Conservation (phyloP, 139 green algal species). For the Zygnema cylindricum region DNA sequence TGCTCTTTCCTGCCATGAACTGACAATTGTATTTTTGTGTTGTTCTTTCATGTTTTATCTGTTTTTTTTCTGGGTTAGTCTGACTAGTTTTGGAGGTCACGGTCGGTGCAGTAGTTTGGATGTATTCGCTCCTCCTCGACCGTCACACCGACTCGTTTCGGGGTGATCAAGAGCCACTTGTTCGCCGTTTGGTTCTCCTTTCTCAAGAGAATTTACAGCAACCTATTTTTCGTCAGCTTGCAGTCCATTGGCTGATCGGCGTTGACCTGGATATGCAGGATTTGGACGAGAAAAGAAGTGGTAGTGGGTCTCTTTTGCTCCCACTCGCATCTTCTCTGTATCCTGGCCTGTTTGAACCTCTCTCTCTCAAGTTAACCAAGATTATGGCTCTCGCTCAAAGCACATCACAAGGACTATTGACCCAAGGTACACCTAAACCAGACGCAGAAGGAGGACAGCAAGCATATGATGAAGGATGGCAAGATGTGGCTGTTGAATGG, state of each 20-base stretch:
- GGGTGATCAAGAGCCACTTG: background rate
- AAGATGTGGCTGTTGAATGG: background rate
- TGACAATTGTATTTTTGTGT: too few species aligned
- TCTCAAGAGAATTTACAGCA: background rate
- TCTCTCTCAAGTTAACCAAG: conserved; percentile 30
- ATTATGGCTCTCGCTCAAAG: conserved; percentile 14
- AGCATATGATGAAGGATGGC: background rate
- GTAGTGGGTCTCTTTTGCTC: background rate
- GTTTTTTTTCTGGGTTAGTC: too few species aligned
- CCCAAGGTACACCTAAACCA: background rate
- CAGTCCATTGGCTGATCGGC: conserved; percentile 13
- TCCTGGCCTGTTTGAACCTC: conserved; percentile 26
- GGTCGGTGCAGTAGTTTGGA: conserved; percentile 13
- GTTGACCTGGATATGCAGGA: background rate
- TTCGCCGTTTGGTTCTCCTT: background rate
- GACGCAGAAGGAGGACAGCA: background rate
- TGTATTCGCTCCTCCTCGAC: background rate
- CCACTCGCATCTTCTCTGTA: conserved; percentile 7
- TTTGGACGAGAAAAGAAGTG: background rate
- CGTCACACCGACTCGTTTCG: background rate
- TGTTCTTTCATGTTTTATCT: too few species aligned
- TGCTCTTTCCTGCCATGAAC: too few species aligned
- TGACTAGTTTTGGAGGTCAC: too few species aligned
- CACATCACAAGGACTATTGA: background rate
- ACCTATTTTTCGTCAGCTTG: background rate